Evolutionary conservation across 1,139 yeast species (phyloP), one percentile per base, ranked within the genome.

Genomic region (Eremothecium cymbalariae): DNA sequence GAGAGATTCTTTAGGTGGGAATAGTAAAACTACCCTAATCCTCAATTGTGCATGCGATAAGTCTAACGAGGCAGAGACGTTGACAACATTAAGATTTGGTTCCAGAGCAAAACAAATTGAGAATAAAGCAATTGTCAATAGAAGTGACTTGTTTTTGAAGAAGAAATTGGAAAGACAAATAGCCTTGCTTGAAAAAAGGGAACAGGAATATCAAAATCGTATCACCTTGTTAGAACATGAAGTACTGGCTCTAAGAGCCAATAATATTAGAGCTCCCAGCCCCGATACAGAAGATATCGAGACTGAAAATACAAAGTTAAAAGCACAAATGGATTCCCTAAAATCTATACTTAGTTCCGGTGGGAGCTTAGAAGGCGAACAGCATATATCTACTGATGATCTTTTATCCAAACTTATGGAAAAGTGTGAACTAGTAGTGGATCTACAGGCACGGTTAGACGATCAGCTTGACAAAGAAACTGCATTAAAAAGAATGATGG

Each of bases 1-100:
- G 27, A 94, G 84, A 55, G 94, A 84, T 48, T 77, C 94, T 0
- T 62, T 86, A 17, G 95, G 95, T 3, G 95, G 95, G 2, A 85
- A 86, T 55, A 77, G 93, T 2, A 65, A 90, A 38, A 86, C 95
- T 0, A 74, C 85, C 1, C 64, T 86, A 33, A 77, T 86, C 23
- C 69, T 86, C 31, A 83, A 79, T 46, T 81, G 94, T 44, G 81
- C 94, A 0, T 84, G 90, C 0, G 70, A 82, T 0, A 56, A 67
- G 1, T 51, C 57, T 23, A 77, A 85, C 50, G 79, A 70, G 38
- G 55, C 62, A 13, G 95, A 85, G 52, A 83, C 95, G 0, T 45
- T 84, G 9, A 77, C 90, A 4, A 80, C 94, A 1, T 61, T 86
- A 37, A 60, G 94, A 35, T 84, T 86, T 57, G 95, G 95, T 3